Evolutionary conservation across 805 yeast genomes (phyloP), one percentile per base, ranked within the genome.

Genomic region (Lachancea thermotolerans): DNA sequence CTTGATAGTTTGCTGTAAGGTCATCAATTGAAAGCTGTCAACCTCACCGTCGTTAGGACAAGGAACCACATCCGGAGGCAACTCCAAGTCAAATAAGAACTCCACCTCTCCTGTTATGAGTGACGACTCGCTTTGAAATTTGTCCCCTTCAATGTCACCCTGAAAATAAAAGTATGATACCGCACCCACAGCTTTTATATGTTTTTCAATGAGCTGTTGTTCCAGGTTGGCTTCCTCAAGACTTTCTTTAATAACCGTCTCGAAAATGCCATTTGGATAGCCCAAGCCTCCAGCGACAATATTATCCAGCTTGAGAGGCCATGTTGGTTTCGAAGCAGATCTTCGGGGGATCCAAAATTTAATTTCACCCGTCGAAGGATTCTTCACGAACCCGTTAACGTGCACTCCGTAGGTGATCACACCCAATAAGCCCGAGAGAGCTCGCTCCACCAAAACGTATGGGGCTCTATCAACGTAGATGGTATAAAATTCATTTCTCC

Each of bases 261-360:
- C 95, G 57, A 70, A 66, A 2, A 80, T 68, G 0, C 89, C 87
- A 52, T 77, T 70, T 0, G 95, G 96, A 60, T 82, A 73, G 0
- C 95, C 96, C 3, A 93, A 57, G 0, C 99, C 99, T 1, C 99
- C 99, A 0, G 96, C 99, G 6, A 93, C 85, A 1, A 95, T 88
- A 62, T 90, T 91, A 62, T 93, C 99, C 33, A 90, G 73, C 85
- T 79, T 83, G 0, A 85, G 84, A 0, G 99, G 98, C 67, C 78
- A 91, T 0, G 99, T 93, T 14, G 82, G 82, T 62, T 93, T 93
- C 1, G 79, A 73, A 4, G 69, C 62, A 0, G 97, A 75, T 52
- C 99, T 69, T 49, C 87, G 69, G 0, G 99, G 96, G 9, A 91
- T 73, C 98, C 98, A 93, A 47, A 84, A 55, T 54, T 77, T 74